phyloP scores from a whole-genome alignment of 2,329 filamentous ascomycete genomes.

The Tolypocladium guangdongense region DNA sequence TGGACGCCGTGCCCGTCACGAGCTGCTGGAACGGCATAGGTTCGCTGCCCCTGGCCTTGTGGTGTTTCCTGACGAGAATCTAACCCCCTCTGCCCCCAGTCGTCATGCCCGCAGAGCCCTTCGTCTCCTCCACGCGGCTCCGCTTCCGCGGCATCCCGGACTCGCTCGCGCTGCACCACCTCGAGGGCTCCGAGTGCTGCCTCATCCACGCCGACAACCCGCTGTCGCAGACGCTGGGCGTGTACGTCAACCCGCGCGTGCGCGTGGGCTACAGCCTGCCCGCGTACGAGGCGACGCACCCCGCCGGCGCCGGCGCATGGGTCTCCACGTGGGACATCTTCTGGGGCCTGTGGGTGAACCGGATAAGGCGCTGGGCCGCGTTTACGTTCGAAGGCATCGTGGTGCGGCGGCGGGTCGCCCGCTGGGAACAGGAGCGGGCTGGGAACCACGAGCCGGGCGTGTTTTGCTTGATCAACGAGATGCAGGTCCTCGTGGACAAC shows the following conservation, averaged over 20 bases:
- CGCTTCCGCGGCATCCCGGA: conserved; percentile 56
- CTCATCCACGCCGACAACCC: conserved; percentile 65
- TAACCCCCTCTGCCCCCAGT: conserved; percentile 13
- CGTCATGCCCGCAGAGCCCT: conserved; percentile 43
- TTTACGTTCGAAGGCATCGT: conserved; percentile 18
- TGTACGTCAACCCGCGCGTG: conserved; percentile 60
- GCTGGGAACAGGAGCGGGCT: conserved; percentile 25
- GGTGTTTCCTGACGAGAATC: background rate
- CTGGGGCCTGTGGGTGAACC: conserved; percentile 47
- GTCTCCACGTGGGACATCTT: conserved; percentile 37
- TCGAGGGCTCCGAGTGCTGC: conserved; percentile 74
- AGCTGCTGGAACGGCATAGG: conserved; percentile 37
- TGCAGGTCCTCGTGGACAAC: conserved; percentile 45
- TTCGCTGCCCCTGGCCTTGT: conserved; percentile 7
- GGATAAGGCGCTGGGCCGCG: conserved; percentile 33
- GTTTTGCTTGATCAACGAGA: conserved; percentile 48
- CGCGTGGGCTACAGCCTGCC: conserved; percentile 51
- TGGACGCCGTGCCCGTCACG: conserved; percentile 31
- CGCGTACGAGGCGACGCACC: conserved; percentile 41
- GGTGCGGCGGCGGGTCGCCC: conserved; percentile 25
- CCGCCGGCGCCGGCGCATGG: conserved; percentile 24
- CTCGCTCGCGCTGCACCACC: conserved; percentile 46
- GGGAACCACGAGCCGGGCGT: conserved; percentile 32
- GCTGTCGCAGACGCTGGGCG: conserved; percentile 37
- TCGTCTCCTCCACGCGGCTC: conserved; percentile 34